phyloP scores from a whole-genome alignment of 176 grass and related monocot genomes.

The Carex scoparia region DNA sequence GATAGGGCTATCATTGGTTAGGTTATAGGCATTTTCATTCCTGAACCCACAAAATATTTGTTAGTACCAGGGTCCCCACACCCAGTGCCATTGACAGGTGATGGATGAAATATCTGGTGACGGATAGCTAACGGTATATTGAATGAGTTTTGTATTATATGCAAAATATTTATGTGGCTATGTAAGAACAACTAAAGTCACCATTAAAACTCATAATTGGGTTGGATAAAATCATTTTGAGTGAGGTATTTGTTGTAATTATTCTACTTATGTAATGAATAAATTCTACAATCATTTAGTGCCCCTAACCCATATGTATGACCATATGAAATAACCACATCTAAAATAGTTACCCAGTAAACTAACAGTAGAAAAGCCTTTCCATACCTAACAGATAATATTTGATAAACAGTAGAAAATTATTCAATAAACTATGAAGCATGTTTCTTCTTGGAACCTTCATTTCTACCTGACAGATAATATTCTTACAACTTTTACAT shows the following conservation, averaged over 20 bases:
- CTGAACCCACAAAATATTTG: neutral
- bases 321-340: neutral
- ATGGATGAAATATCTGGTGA: neutral
- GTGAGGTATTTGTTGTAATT: neutral
- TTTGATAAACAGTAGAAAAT: no score
- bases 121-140: neutral
- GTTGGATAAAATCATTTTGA: neutral
- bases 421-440: neutral
- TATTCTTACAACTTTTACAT: neutral
- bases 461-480: neutral
- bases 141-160: neutral
- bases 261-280: neutral
- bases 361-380: neutral
- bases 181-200: neutral
- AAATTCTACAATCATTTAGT: neutral
- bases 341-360: neutral
- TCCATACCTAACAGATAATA: no score
- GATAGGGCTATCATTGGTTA: neutral
- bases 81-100: neutral
- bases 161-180: conserved; percentile 3
- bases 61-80: neutral
- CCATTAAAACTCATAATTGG: neutral
- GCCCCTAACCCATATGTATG: neutral
- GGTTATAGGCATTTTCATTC: neutral
- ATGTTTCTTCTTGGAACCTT: neutral